phyloP scores from a whole-genome alignment of 306 rosid genomes.

The Purshia tridentata region DNA sequence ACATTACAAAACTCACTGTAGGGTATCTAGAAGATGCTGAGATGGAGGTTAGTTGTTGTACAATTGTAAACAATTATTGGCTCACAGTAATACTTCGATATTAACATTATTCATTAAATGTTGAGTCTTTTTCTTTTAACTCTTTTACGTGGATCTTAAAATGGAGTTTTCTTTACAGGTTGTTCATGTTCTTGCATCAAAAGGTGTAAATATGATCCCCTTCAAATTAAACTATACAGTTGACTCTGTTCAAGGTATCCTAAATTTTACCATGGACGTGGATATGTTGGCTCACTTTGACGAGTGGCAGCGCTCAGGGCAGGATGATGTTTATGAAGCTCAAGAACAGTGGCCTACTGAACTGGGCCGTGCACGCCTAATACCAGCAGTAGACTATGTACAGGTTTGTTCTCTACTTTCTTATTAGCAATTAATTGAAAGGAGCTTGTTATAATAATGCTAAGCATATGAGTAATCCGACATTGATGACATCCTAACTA shows the following conservation, averaged over 20 bases:
- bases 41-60: slow-evolving; percentile 51
- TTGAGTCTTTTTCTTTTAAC: too few species aligned
- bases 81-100: not conserved
- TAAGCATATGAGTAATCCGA: too few species aligned
- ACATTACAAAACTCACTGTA: slow-evolving; percentile 62
- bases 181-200: slow-evolving; percentile 55
- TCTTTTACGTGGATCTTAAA: not conserved
- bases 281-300: slow-evolving; percentile 89
- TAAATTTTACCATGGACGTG: slow-evolving; percentile 83
- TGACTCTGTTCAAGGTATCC: slow-evolving; percentile 76
- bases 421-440: too few species aligned
- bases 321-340: slow-evolving; percentile 67
- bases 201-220: slow-evolving; percentile 72
- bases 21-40: slow-evolving; percentile 88
- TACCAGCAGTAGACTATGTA: slow-evolving; percentile 76
- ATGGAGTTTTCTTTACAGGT: slow-evolving; percentile 35
- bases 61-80: too few species aligned
- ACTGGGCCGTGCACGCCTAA: slow-evolving; percentile 54
- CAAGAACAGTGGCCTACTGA: slow-evolving; percentile 82
- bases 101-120: too few species aligned
- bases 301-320: slow-evolving; percentile 72
- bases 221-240: slow-evolving; percentile 70
- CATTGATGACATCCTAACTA: too few species aligned
- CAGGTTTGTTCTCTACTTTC: slow-evolving; percentile 45
- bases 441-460: too few species aligned